Evolutionary conservation across 768 basidiomycete genomes (phyloP).

Genomic region (Agaricus subrufescens): DNA sequence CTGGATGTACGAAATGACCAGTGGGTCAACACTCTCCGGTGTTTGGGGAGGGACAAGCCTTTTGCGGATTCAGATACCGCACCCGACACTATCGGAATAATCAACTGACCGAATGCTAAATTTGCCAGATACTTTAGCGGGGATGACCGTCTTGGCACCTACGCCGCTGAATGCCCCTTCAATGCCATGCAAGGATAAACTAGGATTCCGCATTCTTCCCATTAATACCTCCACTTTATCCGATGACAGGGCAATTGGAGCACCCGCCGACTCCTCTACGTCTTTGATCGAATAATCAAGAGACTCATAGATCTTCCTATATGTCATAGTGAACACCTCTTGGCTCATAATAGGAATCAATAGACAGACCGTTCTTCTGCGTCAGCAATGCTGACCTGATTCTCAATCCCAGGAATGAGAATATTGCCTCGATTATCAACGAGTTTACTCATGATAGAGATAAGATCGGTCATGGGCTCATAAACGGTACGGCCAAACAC

Average conservation of each 20-base stretch:
- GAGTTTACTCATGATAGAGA: conserved; percentile 79
- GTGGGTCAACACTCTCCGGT: conserved; percentile 64
- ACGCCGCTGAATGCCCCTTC: conserved; percentile 88
- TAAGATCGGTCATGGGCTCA: conserved; percentile 93
- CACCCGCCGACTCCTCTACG: conserved; percentile 75
- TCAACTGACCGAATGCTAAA: conserved; percentile 81
- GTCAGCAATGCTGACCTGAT: conserved; percentile 71
- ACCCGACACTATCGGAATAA: not conserved
- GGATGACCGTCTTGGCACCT: conserved; percentile 91
- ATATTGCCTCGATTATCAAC: conserved; percentile 79
- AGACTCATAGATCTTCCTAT: conserved; percentile 62
- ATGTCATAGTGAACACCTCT: not conserved
- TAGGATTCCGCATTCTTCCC: conserved; percentile 90
- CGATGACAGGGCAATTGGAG: conserved; percentile 61
- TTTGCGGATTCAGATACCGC: not conserved
- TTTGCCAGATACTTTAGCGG: conserved; percentile 83
- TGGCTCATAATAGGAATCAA: not conserved
- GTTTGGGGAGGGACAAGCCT: conserved; percentile 86
- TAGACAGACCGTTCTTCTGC: conserved; percentile 58
- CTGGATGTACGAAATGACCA: conserved; percentile 67
- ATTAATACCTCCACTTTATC: conserved; percentile 81
- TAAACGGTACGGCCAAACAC: conserved; percentile 78
- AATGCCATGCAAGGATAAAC: conserved; percentile 90
- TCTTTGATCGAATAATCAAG: conserved; percentile 74
- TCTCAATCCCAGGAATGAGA: conserved; percentile 83